Evolutionary conservation across 176 grass and related monocot species (phyloP), one percentile per base, ranked within the genome.

Genomic region (Carex scoparia): DNA sequence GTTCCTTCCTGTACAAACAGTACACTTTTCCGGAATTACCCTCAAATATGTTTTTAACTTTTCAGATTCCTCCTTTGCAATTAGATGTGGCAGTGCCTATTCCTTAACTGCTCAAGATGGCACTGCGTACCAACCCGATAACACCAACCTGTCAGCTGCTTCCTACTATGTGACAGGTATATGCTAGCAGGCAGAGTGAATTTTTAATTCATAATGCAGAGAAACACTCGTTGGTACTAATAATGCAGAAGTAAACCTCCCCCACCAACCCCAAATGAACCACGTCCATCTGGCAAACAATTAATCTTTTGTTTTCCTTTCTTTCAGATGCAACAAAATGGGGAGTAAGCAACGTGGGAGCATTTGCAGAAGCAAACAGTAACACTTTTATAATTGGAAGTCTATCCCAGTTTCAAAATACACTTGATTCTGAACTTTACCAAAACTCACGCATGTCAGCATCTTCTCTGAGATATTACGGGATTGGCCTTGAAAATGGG

Each of bases 401-500:
- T 71, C 80, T 70, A 58, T 84, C 8, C 15, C 91, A 93, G 65
- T 95, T 98, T 77, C 79, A 86, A 70, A 93, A 81, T 27, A 98
- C 89, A 38, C 83, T 89, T 68, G 91, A 93, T 85, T 33, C 93
- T 68, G 89, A 89, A 86, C 35, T 98, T 32, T 98, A 92, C 68
- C 91, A 94, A 59, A 89, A 86, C 61, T 70, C 91, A 72, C 91
- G 95, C 59, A 90, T 98, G 86, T 94, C 92, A 28, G 86, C 94
- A 7, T 97, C 94, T 58, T 91, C 94, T 70, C 44, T 97, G 37
- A 89, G 92, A 91, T 97, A 97, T 80, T 94, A 87, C 55, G 94
- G 92, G 19, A 89, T 97, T 57, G 94, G 92, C 23, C 94, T 97
- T 31, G 78, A 97, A 76, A 97, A 97, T 88, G 94, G 94, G 64